phyloP scores from a whole-genome alignment of 768 basidiomycete genomes.

The Tephrocybe sp. region DNA sequence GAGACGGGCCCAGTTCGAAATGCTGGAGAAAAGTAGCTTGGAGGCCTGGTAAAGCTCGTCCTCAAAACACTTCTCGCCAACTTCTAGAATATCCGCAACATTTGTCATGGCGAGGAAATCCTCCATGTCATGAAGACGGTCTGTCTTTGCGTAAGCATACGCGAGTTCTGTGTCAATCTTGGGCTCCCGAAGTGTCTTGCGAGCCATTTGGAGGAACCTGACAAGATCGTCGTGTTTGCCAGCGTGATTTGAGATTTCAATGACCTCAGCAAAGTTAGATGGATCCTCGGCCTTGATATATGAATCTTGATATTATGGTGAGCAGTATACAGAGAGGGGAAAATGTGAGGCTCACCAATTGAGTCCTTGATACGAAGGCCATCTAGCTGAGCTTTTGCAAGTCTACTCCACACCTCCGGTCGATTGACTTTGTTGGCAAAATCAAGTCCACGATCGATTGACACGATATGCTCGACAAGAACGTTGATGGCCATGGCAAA shows the following conservation, averaged over 20 bases:
- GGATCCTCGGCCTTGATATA: conserved; percentile 98
- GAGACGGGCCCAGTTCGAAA: conserved; percentile 97
- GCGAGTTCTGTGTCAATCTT: conserved; percentile 98
- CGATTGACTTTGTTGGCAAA: conserved; percentile 96
- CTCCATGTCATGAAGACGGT: conserved; percentile 98
- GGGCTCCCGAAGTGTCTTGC: conserved; percentile 94
- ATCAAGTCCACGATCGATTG: conserved; percentile 92
- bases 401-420: conserved; percentile 94
- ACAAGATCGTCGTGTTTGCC: conserved; percentile 93
- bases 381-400: conserved; percentile 98
- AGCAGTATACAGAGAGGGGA: conserved; percentile 1
- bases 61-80: conserved; percentile 99
- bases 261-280: conserved; percentile 90
- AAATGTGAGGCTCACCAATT: conserved; percentile 59
- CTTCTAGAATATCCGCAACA: conserved; percentile 93
- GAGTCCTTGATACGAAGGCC: conserved; percentile 97
- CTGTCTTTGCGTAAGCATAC: conserved; percentile 97
- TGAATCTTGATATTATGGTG: conserved; percentile 55
- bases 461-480: conserved; percentile 96
- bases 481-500: conserved; percentile 96
- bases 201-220: conserved; percentile 96
- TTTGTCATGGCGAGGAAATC: conserved; percentile 99
- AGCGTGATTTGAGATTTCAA: conserved; percentile 92
- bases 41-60: conserved; percentile 97
- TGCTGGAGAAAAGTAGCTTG: conserved; percentile 92